Conservation (phyloP, 768 basidiomycete genomes). For the Mrakia gelida region DNA sequence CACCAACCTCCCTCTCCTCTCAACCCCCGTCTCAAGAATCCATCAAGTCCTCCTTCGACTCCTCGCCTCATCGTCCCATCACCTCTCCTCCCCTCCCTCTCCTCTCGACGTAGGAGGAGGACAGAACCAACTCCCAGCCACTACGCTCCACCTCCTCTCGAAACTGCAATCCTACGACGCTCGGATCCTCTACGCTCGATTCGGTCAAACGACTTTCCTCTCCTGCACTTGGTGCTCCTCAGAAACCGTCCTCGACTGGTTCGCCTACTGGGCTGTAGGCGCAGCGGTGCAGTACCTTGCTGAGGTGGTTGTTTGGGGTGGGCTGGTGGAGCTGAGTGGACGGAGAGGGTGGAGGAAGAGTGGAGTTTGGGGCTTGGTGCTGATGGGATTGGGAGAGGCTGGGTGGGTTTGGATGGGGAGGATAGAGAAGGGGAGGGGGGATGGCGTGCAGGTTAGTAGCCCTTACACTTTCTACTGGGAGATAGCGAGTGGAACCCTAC, state of each 20-base stretch:
- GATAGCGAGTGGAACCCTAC: background rate
- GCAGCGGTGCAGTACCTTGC: background rate
- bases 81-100: background rate
- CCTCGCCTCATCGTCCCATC: background rate
- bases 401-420: background rate
- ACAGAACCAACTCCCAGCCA: background rate
- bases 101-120: background rate
- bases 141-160: background rate
- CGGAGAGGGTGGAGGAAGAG: background rate
- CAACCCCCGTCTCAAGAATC: background rate
- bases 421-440: background rate
- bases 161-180: background rate
- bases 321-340: background rate
- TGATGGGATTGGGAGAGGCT: background rate
- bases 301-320: background rate
- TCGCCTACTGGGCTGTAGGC: background rate
- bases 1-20: background rate
- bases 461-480: too few species aligned
- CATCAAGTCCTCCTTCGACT: background rate
- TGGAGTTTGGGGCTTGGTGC: background rate
- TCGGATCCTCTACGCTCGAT: background rate
- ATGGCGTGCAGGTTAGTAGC: background rate
- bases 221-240: conserved; percentile 1
- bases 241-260: background rate
- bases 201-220: background rate